Evolutionary conservation across 345 rosid species (phyloP).

Genomic region (Eucalyptus cloeziana): DNA sequence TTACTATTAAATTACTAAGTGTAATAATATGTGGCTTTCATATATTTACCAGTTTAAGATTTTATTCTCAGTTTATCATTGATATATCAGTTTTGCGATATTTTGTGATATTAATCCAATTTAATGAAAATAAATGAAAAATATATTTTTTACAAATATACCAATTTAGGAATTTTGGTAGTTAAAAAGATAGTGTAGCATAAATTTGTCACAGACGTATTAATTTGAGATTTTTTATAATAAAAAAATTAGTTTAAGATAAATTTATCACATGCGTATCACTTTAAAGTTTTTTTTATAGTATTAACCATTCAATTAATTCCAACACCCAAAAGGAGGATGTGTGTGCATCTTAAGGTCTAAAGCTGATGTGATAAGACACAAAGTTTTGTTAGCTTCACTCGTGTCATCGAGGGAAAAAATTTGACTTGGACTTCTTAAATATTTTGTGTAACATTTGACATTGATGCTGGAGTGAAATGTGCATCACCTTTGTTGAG

Average conservation of each 20-base stretch:
- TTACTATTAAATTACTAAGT: too few species aligned
- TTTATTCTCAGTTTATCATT: accelerated
- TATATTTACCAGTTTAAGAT: too few species aligned
- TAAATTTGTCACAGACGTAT: accelerated
- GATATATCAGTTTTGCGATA: too few species aligned
- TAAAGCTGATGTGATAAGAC: neutral
- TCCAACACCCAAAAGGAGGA: neutral
- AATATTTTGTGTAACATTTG: neutral
- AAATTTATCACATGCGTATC: too few species aligned
- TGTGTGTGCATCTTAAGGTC: neutral
- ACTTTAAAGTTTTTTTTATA: neutral
- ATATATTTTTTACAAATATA: too few species aligned
- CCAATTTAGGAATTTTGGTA: neutral
- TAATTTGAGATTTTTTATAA: too few species aligned
- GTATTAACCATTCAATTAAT: neutral
- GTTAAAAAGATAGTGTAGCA: too few species aligned
- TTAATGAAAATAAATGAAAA: too few species aligned
- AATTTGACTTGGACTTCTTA: neutral
- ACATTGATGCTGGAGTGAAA: neutral
- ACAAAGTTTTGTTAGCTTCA: neutral
- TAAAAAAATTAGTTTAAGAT: too few species aligned
- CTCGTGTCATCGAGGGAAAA: neutral
- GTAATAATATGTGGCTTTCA: neutral
- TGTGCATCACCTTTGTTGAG: neutral
- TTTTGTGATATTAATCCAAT: too few species aligned